These are phyloP conservation scores for Sporothrix dimorphospora DNA, from an alignment of 2,329 filamentous ascomycete genomes.

Conservation along the genomic window DNA sequence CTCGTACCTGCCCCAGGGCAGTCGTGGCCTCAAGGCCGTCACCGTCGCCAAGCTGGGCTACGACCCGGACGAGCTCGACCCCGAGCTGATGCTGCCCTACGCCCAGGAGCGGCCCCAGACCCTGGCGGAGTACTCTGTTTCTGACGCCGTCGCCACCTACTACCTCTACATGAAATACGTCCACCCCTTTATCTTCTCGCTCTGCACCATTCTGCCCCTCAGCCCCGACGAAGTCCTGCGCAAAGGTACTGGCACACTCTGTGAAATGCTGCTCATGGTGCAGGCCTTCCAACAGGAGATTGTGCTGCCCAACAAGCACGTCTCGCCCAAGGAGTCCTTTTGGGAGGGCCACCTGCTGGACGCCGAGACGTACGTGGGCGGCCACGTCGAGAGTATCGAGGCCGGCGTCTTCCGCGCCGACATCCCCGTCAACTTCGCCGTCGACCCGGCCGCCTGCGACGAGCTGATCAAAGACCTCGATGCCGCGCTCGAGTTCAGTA, in stretches of 20 bases:
- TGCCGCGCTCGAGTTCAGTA: constrained; percentile 84
- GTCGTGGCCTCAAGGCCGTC: constrained; percentile 94
- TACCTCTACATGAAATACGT: constrained; percentile 99
- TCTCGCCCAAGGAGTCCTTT: constrained; percentile 86
- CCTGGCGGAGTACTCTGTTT: constrained; percentile 96
- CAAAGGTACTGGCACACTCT: constrained; percentile 97
- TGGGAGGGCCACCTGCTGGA: constrained; percentile 96
- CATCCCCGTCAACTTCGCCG: constrained; percentile 89
- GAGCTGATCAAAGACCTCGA: constrained; percentile 87
- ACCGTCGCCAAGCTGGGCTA: constrained; percentile 98
- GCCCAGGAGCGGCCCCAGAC: constrained; percentile 90
- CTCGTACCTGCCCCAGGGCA: constrained; percentile 95
- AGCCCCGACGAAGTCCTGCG: constrained; percentile 89
- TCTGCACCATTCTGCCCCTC: constrained; percentile 94
- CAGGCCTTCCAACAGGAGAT: constrained; percentile 93
- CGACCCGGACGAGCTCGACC: constrained; percentile 95
- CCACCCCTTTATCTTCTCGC: constrained; percentile 98
- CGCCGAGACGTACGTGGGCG: constrained; percentile 96
- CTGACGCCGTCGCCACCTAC: constrained; percentile 97
- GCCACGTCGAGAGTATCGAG: constrained; percentile 98
- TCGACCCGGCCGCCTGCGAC: constrained; percentile 88
- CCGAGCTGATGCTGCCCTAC: constrained; percentile 94
- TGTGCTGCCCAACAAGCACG: constrained; percentile 93
- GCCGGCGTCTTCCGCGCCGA: constrained; percentile 95
- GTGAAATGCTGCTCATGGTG: constrained; percentile 99